Base-by-base conservation (phyloP, 768 basidiomycete species). In the Rhizopogon vulgaris region DNA sequence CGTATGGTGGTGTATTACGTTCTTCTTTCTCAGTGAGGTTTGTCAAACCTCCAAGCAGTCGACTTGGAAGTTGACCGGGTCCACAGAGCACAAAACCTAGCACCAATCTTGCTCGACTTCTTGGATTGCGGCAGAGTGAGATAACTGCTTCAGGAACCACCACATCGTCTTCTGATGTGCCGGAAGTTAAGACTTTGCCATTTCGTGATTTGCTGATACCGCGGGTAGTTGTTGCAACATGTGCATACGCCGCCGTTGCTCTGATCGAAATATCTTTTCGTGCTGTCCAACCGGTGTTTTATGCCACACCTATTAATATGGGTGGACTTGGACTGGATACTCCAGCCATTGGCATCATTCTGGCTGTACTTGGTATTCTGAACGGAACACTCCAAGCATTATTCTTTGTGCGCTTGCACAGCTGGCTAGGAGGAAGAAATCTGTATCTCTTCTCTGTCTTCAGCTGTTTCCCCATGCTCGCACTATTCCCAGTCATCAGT, bases 191-290 rank as follows among this genome's bases (percentile, higher is more conserved):
- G 25, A 74, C 76, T 3, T 61, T 76, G 43, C 71, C 80, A 6
- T 65, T 83, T 34, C 69, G 69, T 43, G 61, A 67, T 6, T 67
- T 83, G 25, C 67, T 84, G 22, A 77, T 70, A 9, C 71, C 67
- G 6, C 72, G 67, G 32, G 82, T 86, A 1, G 53, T 84, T 39
- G 62, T 81, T 41, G 73, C 82, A 18, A 75, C 77, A 5, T 64
- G 69, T 12, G 85, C 85, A 60, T 87, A 87, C 59, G 79, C 78
- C 10, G 64, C 67, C 39, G 71, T 85, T 25, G 77, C 83, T 5
- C 67, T 85, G 15, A 70, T 83, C 46, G 84, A 85, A 58, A 85
- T 86, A 51, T 63, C 79, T 10, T 78, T 77, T 58, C 78, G 77
- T 38, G 78, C 82, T 6, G 48, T 68, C 18, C 56, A 56, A 38